A percentile compares a stretch with the other conserved stretches of the same genome.
phyloP scores from a whole-genome alignment of 1,284 basidiomycete genomes.

The Hymenochaete sp. region DNA sequence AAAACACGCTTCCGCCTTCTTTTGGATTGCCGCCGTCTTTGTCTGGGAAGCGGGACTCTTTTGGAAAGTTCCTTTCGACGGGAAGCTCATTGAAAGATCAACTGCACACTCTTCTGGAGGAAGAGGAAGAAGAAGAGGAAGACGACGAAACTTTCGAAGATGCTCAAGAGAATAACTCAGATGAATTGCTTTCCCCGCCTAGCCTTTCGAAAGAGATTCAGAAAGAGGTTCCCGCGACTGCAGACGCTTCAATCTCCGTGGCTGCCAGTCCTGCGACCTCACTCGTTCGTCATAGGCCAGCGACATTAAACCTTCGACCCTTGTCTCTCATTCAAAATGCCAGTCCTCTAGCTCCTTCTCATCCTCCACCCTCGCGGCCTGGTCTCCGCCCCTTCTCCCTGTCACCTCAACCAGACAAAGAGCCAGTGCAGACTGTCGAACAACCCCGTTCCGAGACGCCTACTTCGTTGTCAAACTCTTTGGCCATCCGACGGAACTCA shows the following conservation, averaged over 20 bases:
- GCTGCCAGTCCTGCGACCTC: no score
- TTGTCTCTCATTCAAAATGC: conserved; percentile 49
- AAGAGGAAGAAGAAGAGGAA: conserved; percentile 66
- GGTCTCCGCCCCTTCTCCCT: conserved; percentile 45
- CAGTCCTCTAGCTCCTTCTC: conserved; percentile 34
- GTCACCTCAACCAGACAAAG: conserved; percentile 30
- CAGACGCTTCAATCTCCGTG: no score
- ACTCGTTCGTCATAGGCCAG: conserved; percentile 57
- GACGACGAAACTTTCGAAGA: conserved; percentile 19
- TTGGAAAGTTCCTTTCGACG: conserved; percentile 53
- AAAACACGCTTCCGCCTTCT: conserved; percentile 37
- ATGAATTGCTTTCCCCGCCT: neutral
- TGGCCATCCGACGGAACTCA: conserved; percentile 9
- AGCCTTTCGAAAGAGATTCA: neutral
- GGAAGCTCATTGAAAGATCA: conserved; percentile 62
- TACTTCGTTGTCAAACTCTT: neutral
- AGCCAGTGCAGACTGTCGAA: conserved; percentile 13
- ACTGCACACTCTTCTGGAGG: conserved; percentile 67
- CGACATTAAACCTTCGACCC: conserved; percentile 59
- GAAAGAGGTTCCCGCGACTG: neutral
- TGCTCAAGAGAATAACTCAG: neutral
- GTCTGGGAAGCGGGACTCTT: conserved; percentile 67
- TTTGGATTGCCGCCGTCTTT: conserved; percentile 39
- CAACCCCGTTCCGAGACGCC: conserved; percentile 4
- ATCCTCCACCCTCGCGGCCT: conserved; percentile 36